Base-by-base conservation (phyloP, 305 asterid species). In the Fraxinus albicans region DNA sequence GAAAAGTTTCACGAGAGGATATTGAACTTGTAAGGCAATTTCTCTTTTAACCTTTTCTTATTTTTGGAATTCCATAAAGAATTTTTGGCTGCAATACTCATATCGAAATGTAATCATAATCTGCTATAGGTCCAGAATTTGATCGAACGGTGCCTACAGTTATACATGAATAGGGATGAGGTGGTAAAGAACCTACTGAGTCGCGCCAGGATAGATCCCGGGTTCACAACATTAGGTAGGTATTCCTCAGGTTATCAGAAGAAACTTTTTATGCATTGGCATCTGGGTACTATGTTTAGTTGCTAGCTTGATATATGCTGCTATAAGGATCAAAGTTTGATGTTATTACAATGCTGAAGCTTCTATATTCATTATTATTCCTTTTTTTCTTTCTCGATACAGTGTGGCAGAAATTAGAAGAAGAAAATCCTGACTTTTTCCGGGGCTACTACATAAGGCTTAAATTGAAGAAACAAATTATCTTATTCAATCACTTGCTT, bases 191-290 rank as follows among this genome's bases (percentile, higher is more conserved):
- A 98, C 74, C 93, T 96, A 73, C 87, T 96, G 69, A 93, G 90
- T 86, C 97, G 98, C 31, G 99, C 99, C 80, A 92, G 98, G 89
- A 94, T 96, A 80, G 98, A 94, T 91, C 98, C 98, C 13, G 98
- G 98, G 31, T 96, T 94, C 93, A 96, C 98, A 47, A 90, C 97
- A 35, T 87, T 96, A 83, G 99, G 99, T 96, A 88, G 35, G 88
- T 84, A 73, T 63, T 72, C 65, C 78, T 85, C 60, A 53, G 35
- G 73, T 36, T 15, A 50, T 55, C 72, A 44, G 33, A 27, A 34
- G 33, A 82, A 67, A 21, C 72, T 33, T 42, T 23, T 31, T 76
- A 50, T 74, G 9, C 23, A n/a, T 25, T 6, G 21, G 31, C 6
- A 3, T 44, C 4, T 6, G 15, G n/a, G 55, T 12, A 44, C 55